Conservation (phyloP, 495 filamentous ascomycete genomes). For the Penicillium turbatum region DNA sequence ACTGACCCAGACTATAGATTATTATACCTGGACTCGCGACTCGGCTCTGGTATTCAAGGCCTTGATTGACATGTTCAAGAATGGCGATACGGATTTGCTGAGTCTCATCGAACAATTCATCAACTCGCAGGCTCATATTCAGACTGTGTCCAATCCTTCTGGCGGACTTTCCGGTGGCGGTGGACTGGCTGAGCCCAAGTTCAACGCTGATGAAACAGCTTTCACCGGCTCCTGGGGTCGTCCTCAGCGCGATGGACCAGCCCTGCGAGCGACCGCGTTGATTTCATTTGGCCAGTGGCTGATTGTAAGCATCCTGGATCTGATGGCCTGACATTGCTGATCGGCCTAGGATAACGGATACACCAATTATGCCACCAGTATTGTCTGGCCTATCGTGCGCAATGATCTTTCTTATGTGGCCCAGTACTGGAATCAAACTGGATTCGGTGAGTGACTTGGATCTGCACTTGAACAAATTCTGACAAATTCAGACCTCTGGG, state of each 20-base stretch:
- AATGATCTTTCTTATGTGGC: slow-evolving; percentile 68
- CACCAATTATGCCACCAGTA: slow-evolving; percentile 22
- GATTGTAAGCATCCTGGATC: slow-evolving; percentile 17
- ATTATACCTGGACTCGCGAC: slow-evolving; percentile 70
- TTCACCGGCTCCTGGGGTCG: slow-evolving; percentile 66
- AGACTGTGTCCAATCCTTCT: slow-evolving; percentile 57
- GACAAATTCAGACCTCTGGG: slow-evolving; percentile 56
- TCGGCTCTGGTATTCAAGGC: slow-evolving; percentile 59
- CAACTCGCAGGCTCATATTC: slow-evolving; percentile 54
- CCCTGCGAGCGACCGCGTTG: slow-evolving; percentile 61
- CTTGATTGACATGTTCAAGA: slow-evolving; percentile 55
- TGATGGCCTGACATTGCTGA: slow-evolving; percentile 12
- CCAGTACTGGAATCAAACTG: slow-evolving; percentile 67
- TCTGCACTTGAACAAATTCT: neutral
- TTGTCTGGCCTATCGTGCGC: slow-evolving; percentile 58
- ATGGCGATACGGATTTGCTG: slow-evolving; percentile 51
- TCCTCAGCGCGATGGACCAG: slow-evolving; percentile 68
- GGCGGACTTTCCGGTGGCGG: slow-evolving; percentile 44
- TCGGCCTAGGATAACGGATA: slow-evolving; percentile 26
- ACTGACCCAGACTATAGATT: slow-evolving; percentile 24
- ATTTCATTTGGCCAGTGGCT: slow-evolving; percentile 40
- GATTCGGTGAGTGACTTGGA: slow-evolving; percentile 38
- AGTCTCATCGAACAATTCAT: slow-evolving; percentile 55
- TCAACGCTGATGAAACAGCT: slow-evolving; percentile 52
- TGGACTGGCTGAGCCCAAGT: slow-evolving; percentile 47